Evolutionary conservation across 2,329 filamentous ascomycete species (phyloP).

Genomic region (Nemania sp.): DNA sequence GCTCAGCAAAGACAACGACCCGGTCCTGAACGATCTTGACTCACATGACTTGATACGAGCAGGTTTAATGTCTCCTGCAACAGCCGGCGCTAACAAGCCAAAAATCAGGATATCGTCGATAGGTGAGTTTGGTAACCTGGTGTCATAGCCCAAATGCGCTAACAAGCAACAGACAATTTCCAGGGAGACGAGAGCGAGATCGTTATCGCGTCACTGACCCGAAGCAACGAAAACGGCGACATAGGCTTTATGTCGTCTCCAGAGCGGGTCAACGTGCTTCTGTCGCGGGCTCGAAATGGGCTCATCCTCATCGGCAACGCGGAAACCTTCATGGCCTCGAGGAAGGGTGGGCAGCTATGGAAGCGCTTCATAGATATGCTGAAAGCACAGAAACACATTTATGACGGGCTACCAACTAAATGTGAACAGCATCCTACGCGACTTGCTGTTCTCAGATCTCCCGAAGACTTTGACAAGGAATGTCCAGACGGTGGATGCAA

Average conservation of each 20-base stretch:
- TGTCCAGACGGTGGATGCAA: constrained; percentile 36
- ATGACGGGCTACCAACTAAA: constrained; percentile 32
- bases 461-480: constrained; percentile 30
- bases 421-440: constrained; percentile 37
- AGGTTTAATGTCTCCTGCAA: constrained; percentile 61
- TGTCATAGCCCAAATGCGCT: constrained; percentile 2
- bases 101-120: constrained; percentile 69
- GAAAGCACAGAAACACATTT: constrained; percentile 55
- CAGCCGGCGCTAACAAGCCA: constrained; percentile 55
- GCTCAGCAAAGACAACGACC: constrained; percentile 63
- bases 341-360: constrained; percentile 63
- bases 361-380: constrained; percentile 59
- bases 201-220: constrained; percentile 69
- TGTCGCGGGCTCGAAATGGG: constrained; percentile 67
- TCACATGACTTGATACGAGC: constrained; percentile 64
- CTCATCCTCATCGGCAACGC: constrained; percentile 72
- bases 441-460: constrained; percentile 16
- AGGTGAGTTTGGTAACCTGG: constrained; percentile 49
- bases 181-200: constrained; percentile 79
- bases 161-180: constrained; percentile 66
- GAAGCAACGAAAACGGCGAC: constrained; percentile 66
- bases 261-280: constrained; percentile 70
- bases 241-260: constrained; percentile 72
- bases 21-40: constrained; percentile 70
- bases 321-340: constrained; percentile 61